Percentiles rank a stretch among this genome's conserved stretches.
Evolutionary conservation across 2,329 filamentous ascomycete genomes (phyloP).

Genomic region (Xylogone sp.): DNA sequence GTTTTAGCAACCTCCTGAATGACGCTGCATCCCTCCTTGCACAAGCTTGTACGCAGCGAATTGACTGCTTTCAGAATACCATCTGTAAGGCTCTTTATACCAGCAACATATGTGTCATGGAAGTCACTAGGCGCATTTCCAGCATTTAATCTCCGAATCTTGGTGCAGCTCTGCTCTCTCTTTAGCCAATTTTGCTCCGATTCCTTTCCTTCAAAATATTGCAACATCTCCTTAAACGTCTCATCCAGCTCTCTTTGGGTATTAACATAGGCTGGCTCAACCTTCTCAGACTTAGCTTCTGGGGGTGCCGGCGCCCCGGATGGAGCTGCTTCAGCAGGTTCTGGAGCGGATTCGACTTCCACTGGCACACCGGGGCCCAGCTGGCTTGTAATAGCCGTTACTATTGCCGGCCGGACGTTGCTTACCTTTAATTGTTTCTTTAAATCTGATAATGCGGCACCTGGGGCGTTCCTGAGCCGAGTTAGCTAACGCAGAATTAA

Average conservation of each 20-base stretch:
- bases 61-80: conserved; percentile 82
- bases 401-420: conserved; percentile 83
- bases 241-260: conserved; percentile 87
- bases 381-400: conserved; percentile 73
- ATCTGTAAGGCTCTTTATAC: conserved; percentile 73
- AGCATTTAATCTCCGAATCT: conserved; percentile 72
- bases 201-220: conserved; percentile 82
- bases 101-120: conserved; percentile 62
- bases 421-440: conserved; percentile 81
- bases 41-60: conserved; percentile 85
- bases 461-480: conserved; percentile 62
- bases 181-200: conserved; percentile 88
- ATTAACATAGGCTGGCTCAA: conserved; percentile 81
- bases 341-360: conserved; percentile 32
- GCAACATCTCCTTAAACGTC: conserved; percentile 75
- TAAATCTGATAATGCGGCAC: conserved; percentile 80
- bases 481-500: conserved; percentile 4
- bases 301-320: conserved; percentile 52
- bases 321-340: conserved; percentile 24
- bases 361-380: conserved; percentile 50
- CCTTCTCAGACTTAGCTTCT: conserved; percentile 61
- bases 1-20: conserved; percentile 80
- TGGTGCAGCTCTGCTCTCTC: conserved; percentile 75
- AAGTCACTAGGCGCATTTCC: conserved; percentile 83
- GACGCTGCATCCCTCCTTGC: conserved; percentile 78